Base-by-base conservation (phyloP, 1,284 basidiomycete genomes). In the Hypsizygus ulmarius region DNA sequence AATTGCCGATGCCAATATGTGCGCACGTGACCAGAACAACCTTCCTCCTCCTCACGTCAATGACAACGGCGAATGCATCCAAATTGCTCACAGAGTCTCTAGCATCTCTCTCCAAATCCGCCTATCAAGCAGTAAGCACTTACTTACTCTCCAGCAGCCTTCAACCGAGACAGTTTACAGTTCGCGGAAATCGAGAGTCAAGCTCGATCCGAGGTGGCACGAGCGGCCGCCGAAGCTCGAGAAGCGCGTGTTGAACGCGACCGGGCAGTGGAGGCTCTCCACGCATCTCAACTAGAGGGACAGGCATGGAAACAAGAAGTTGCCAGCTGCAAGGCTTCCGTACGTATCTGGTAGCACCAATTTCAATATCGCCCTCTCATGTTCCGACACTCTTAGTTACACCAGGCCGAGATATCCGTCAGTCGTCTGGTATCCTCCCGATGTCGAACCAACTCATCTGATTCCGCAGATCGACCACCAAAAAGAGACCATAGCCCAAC, bases 381-480 rank as follows among this genome's bases (percentile, higher is more conserved):
- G 51, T 47, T 44, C 46, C 44, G 32, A n/a, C 10, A 30, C 45
- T 11, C 16, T 28, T 45, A 85, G 84, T 59, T 78, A 15, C 69
- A 77, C 50, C 81, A 82, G 62, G 71, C 75, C 2, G 79, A 83
- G 52, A 54, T 78, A 41, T 81, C 77, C 18, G 84, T 84, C 59
- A 35, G 73, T 53, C 8, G 12, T 35, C 44, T 28, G 16, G 36
- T 8, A 32, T 19, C 16, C 19, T 36, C 30, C 9, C 38, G 21
- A 25, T 41, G 3, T 47, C 42, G 15, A 16, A 56, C 35, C 45
- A n/a, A 43, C 11, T 28, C 10, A 21, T 27, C 27, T 35, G 38
- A 46, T 15, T 37, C 14, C 45, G 32, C 48, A 84, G 81, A 73
- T 79, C 43, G 66, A 71, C 14, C 78, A 83, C 50, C 80, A 83